A percentile compares a stretch with the other conserved stretches of the same genome.
Conservation (phyloP, 2,329 filamentous ascomycete genomes). For the Aspergillus sp. region DNA sequence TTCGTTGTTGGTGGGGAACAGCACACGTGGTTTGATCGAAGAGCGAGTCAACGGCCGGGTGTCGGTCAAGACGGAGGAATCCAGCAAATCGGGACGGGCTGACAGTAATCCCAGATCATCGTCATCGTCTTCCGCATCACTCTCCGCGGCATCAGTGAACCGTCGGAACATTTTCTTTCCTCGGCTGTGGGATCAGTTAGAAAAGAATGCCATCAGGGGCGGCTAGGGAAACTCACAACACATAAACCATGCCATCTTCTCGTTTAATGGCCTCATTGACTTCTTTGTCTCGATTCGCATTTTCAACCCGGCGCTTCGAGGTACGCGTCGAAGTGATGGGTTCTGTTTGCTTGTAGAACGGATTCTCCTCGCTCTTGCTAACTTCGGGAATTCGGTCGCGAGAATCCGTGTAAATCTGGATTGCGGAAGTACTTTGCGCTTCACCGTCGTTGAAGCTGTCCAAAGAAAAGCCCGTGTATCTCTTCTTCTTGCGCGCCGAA, state of each 20-base stretch:
- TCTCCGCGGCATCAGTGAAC: constrained; percentile 46
- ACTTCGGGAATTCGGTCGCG: constrained; percentile 59
- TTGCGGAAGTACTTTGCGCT: constrained; percentile 36
- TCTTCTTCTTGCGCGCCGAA: constrained; percentile 50
- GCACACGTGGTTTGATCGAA: constrained; percentile 58
- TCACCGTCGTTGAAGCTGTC: constrained; percentile 42
- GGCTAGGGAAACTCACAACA: constrained; percentile 53
- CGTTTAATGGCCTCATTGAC: constrained; percentile 53
- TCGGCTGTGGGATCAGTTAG: constrained; percentile 48
- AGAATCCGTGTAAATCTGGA: constrained; percentile 63
- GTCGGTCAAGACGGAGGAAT: constrained; percentile 26
- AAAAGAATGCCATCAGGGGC: background rate
- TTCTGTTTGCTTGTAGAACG: constrained; percentile 49
- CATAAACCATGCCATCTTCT: constrained; percentile 59
- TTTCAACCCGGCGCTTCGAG: constrained; percentile 36
- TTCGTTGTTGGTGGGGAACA: constrained; percentile 54
- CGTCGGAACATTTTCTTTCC: constrained; percentile 61
- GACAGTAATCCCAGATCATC: constrained; percentile 44
- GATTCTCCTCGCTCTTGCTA: constrained; percentile 54
- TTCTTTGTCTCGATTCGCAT: constrained; percentile 32
- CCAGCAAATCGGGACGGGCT: constrained; percentile 38
- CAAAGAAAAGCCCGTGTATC: constrained; percentile 45
- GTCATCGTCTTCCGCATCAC: constrained; percentile 43
- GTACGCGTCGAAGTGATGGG: constrained; percentile 30
- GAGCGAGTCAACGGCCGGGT: constrained; percentile 56